phyloP scores from a whole-genome alignment of 1,139 yeast genomes.

The Spathaspora sp. region DNA sequence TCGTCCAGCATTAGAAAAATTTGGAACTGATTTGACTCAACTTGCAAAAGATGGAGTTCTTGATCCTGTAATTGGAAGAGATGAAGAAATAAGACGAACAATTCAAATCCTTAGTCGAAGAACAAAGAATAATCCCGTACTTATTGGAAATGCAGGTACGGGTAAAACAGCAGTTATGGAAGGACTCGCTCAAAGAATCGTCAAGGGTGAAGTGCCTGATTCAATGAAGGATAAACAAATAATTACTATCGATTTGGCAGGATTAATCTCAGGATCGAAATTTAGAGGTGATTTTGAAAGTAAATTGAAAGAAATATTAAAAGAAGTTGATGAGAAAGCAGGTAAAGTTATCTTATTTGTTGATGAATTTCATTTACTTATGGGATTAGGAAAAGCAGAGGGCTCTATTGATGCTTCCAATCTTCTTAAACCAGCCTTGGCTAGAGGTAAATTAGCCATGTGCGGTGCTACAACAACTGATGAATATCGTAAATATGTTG shows the following conservation, averaged over 20 bases:
- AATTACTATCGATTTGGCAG: conserved; percentile 82
- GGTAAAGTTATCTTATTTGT: conserved; percentile 82
- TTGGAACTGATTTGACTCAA: conserved; percentile 84
- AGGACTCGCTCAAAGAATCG: conserved; percentile 90
- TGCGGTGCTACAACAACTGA: conserved; percentile 96
- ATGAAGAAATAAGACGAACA: conserved; percentile 90
- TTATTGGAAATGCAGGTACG: conserved; percentile 95
- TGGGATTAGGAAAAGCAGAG: conserved; percentile 93
- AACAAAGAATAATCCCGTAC: conserved; percentile 91
- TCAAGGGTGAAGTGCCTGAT: conserved; percentile 92
- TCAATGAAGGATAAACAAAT: conserved; percentile 83
- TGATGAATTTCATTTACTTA: conserved; percentile 87
- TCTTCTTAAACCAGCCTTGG: conserved; percentile 87
- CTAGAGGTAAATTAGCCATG: conserved; percentile 89
- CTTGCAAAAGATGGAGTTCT: conserved; percentile 86
- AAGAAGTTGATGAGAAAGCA: conserved; percentile 81
- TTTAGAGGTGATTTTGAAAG: conserved; percentile 96
- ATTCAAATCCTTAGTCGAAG: conserved; percentile 88
- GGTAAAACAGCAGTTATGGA: conserved; percentile 97
- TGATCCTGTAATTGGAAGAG: conserved; percentile 96
- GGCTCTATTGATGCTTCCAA: conserved; percentile 97
- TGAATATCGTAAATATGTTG: conserved; percentile 83
- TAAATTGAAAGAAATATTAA: conserved; percentile 76
- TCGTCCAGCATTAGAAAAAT: conserved; percentile 79
- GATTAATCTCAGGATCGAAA: conserved; percentile 90